Base-by-base conservation (phyloP, 2,329 filamentous ascomycete genomes). In the Aspergillus ibericus region DNA sequence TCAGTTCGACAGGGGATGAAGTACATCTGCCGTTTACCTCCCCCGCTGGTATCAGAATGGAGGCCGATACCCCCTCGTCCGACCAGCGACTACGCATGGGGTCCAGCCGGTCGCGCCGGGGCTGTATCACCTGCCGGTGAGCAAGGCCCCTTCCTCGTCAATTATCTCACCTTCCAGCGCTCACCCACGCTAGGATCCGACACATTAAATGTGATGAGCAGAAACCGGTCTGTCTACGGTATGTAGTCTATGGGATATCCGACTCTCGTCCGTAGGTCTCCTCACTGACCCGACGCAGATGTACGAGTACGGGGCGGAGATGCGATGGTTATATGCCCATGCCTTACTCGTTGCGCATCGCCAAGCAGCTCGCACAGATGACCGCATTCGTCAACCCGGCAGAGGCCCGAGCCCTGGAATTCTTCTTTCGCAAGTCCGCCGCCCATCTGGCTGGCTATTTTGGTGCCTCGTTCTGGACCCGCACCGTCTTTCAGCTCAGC, bases 61-160 rank as follows among this genome's bases (percentile, higher is more conserved):
- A 48, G 27, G 44, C 44, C 9, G 44, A 29, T 0, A 8, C n/a
- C 25, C 15, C 25, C n/a, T 29, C 44, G 6, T 9, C 25, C 25
- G 7, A 12, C 25, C 44, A 16, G 25, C 44, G 25, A 16, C 44
- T 4, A 12, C 22, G 44, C 6, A 2, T 29, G 4, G 25, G 25
- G 10, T 16, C 44, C 10, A 29, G 6, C 44, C 27, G 44, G n/a
- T 48, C 44, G 25, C 60, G 63, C 25, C 88, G 85, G 1, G 86
- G 86, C 40, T 88, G 86, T 72, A 80, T 79, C 66, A 87, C 85
- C 71, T 89, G 86, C 86, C 88, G 88, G 86, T 88, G 79, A 71
- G 85, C 80, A 15, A 27, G 25, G 18, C 27, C 18, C 22, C 29
- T 46, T 2, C 27, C 8, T 29, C 27, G 16, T 5, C 62, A 57